A percentile compares a stretch with the other conserved stretches of the same genome.
Evolutionary conservation across 2,329 filamentous ascomycete genomes (phyloP).

Genomic region (Nannizzia gypsea): DNA sequence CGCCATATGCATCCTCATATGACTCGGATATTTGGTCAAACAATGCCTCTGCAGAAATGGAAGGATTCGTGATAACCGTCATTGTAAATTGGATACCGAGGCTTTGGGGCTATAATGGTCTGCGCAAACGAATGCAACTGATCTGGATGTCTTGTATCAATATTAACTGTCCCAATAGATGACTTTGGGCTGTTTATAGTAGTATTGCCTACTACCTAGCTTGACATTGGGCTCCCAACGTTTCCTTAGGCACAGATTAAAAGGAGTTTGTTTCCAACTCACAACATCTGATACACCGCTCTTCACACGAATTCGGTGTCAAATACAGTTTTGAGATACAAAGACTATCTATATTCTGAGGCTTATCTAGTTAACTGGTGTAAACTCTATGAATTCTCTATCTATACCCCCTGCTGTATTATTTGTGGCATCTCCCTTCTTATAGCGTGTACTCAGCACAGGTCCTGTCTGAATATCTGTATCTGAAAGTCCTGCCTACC

Average conservation of each 20-base stretch:
- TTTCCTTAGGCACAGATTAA: neutral
- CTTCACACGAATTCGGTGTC: neutral
- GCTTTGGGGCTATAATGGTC: neutral
- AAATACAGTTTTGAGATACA: neutral
- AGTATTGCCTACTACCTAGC: neutral
- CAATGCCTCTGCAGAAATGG: neutral
- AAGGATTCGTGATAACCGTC: neutral
- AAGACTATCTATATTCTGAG: constrained; percentile 1
- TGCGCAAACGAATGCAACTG: neutral
- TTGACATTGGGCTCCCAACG: neutral
- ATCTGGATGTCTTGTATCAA: neutral
- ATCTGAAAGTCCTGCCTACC: neutral
- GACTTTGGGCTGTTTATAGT: neutral
- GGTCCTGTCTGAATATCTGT: neutral
- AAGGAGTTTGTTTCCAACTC: neutral
- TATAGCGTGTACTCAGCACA: neutral
- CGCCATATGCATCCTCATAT: constrained; percentile 14
- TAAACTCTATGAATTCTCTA: neutral
- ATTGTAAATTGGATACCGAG: neutral
- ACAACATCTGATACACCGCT: neutral
- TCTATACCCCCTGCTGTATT: neutral
- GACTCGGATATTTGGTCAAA: neutral
- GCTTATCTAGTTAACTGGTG: neutral
- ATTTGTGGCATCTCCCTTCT: neutral
- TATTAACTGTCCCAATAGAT: neutral